Base-by-base conservation (phyloP, 768 basidiomycete species). In the Russula ochroleuca region DNA sequence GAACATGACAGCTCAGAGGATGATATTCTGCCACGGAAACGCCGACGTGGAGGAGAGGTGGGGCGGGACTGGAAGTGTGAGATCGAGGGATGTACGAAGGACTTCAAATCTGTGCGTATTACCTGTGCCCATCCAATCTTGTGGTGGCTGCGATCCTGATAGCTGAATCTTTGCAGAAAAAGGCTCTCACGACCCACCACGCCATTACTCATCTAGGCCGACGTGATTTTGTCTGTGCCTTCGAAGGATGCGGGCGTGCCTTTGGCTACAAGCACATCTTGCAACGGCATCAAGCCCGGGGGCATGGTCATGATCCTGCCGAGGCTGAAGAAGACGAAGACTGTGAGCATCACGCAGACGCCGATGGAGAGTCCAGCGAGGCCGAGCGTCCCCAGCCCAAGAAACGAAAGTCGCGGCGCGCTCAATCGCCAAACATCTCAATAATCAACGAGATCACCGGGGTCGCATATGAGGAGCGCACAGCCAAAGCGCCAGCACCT, bases 261-360 rank as follows among this genome's bases (percentile, higher is more conserved):
- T 97, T 89, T 73, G 88, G 92, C 2, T 94, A 96, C 73, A 91
- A 89, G 68, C 89, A 90, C 70, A 84, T 94, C 63, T 81, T 96
- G 15, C 86, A 88, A 63, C 84, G 91, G 3, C 94, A 96, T 72
- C 69, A 85, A 13, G 77, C 79, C 82, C 69, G 67, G 75, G 1
- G 85, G 88, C 73, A 70, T 68, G 9, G 33, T 69, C 67, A 71
- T 31, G 50, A 31, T 23, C n/a, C 5, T 2, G 19, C n/a, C n/a
- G 41, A 35, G 68, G 68, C 4, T 51, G 71, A 66, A 53, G 68
- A 61, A 1, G 78, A 76, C 10, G 73, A 73, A 52, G 69, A 72
- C 11, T 67, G 67, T 10, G 65, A 69, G 8, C 63, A 79, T 53
- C 76, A 78, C 40, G 79, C 80, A 35, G 81, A 80, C 40, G 79